phyloP scores from a whole-genome alignment of 2,329 filamentous ascomycete genomes.

The Daldinia sp. region DNA sequence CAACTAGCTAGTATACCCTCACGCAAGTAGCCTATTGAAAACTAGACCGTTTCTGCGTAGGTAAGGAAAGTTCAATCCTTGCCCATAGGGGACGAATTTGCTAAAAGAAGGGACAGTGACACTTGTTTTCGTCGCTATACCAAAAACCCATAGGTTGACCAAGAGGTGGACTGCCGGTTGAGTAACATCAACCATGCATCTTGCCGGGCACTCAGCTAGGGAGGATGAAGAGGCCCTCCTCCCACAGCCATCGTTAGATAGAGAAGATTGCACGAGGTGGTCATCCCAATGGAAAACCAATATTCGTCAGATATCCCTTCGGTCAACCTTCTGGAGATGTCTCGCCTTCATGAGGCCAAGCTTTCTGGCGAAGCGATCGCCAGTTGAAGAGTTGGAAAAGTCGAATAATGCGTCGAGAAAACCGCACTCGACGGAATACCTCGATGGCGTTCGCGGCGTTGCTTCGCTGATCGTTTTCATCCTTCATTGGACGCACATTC shows the following conservation, averaged over 20 bases:
- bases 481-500: conserved; percentile 48
- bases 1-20: neutral
- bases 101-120: conserved; percentile 25
- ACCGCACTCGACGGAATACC: conserved; percentile 49
- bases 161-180: conserved; percentile 5
- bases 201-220: conserved; percentile 17
- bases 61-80: conserved; percentile 9
- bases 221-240: conserved; percentile 43
- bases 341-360: conserved; percentile 41
- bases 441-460: conserved; percentile 52
- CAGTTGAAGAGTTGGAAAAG: conserved; percentile 33
- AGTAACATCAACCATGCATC: conserved; percentile 37
- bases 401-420: conserved; percentile 22
- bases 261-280: conserved; percentile 8
- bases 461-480: conserved; percentile 53
- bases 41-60: conserved; percentile 12
- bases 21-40: conserved; percentile 9
- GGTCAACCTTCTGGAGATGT: conserved; percentile 26
- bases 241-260: conserved; percentile 27
- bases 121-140: conserved; percentile 5
- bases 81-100: conserved; percentile 5
- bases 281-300: conserved; percentile 13
- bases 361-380: conserved; percentile 39
- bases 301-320: conserved; percentile 27
- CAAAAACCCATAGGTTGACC: conserved; percentile 4